Base-by-base conservation (phyloP, 2,329 filamentous ascomycete genomes). In the Chalaropsis thielavioides region DNA sequence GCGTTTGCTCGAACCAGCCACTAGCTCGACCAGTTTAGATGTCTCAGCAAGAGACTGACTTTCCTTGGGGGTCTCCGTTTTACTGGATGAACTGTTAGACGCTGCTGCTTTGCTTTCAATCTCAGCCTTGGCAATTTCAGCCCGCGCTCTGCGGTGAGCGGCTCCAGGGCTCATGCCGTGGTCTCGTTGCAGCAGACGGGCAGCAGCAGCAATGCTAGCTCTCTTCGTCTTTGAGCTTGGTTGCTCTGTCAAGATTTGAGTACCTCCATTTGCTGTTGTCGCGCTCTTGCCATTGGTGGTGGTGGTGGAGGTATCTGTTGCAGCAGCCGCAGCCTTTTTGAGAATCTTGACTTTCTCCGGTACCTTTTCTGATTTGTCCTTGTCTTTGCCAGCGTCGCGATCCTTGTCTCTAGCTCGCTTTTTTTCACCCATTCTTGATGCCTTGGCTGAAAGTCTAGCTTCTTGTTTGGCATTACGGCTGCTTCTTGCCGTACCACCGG, bases 151-250 rank as follows among this genome's bases (percentile, higher is more conserved):
- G 66, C 84, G 78, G 72, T 85, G 82, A 15, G 84, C 81, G 69
- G 81, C 83, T 44, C 83, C 83, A 11, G 83, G 82, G 66, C 81
- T 85, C 0, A 88, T 77, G 22, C 84, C 84, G 19, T 87, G 77
- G 68, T 88, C 85, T 41, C 85, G 81, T 72, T 87, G 84, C 19
- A 88, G 70, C 63, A 88, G 83, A 17, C 83, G 80, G 11, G 84
- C 84, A 11, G 85, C 84, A 8, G 83, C 82, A 38, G 83, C 79
- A 63, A 86, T 85, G n/a, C 80, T 82, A 5, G 80, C 80, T 51
- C 81, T 78, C 35, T 82, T 81, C 66, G 78, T 83, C 73, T 83
- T 86, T 1, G 54, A 58, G 27, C 24, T 58, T 58, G 54, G 17
- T 11, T 58, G 54, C 17, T 19, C 31, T 24, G 19, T 15, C 17